Evolutionary conservation across 202 grass and related monocot species (phyloP), one percentile per base, ranked within the genome.

Genomic region (Hordeum pubiflorum): DNA sequence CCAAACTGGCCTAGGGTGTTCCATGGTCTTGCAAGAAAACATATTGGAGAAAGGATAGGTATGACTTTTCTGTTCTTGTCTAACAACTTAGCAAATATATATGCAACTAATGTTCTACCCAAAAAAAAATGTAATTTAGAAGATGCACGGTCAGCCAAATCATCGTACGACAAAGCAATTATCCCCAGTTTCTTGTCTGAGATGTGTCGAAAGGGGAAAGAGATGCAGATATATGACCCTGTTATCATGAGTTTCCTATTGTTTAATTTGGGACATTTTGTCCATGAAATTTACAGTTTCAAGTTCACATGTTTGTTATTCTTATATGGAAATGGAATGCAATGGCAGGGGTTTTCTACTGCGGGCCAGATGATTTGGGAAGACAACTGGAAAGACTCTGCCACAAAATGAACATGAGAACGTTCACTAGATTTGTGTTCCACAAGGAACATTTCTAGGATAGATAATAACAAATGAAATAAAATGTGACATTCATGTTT

Each of bases 281-380:
- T 11, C 9, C 2, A 40, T 22, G 10, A 29, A 37, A 17, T 64
- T 83, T 31, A 12, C 3, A 1, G 10, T 63, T 69, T 69, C 14
- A 7, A 39, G 21, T 82, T 76, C 40, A 2, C 14, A 2, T 65
- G 2, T 75, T 21, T 17, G 24, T 52, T 74, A 20, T 32, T 48
- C 37, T 32, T 50, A 55, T 17, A 21, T 56, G 11, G 23, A 40
- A 26, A 4, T 63, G 50, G 3, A 83, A 77, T 71, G 76, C 77
- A 67, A 69, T 67, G 83, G 67, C 81, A 94, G 83, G 91, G 60
- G 83, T 94, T 57, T 94, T 94, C 83, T 94, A 94, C 21, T 94
- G 91, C 68, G 91, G 91, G 29, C 89, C 89, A 9, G 73, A 75
- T 22, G 38, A 64, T 70, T 82, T 94, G 81, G 86, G 91, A 74